Evolutionary conservation across 1,284 basidiomycete species (phyloP), one percentile per base, ranked within the genome.

Genomic region (Exobasidium cylindrosporum): DNA sequence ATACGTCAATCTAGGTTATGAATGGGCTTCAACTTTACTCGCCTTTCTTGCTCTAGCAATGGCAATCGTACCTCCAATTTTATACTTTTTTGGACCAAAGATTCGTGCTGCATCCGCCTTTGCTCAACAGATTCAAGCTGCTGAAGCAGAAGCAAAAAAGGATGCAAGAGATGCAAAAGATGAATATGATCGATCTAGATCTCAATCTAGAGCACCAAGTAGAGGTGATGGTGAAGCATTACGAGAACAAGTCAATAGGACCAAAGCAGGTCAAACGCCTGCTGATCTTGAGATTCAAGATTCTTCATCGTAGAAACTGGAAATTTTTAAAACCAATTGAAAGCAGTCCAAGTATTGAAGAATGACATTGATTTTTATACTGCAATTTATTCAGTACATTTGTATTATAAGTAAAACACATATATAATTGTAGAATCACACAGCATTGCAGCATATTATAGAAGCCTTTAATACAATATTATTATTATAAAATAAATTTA

Each of bases 11-110:
- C 17, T 63, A 44, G 61, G 56, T 14, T 54, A 53, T 46, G 47
- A 63, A 32, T 65, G 61, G 63, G 69, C 64, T 29, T 66, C 63
- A 6, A 66, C 74, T 17, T 61, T 72, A 13, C 62, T 73, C 11
- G 73, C 64, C 4, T 70, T 73, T 43, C 57, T 73, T 29, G 73
- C 66, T 10, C 57, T 72, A 3, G 61, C 64, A n/a, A 61, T 75
- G 3, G 67, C 73, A 14, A 30, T 64, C 21, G 64, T 75, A 30
- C 73, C 73, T 17, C 56, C 68, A 46, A 52, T 72, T 11, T 64
- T 75, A 24, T 70, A 67, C 68, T 62, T 64, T 29, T 68, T 65
- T 45, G 73, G 73, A 6, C 73, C 71, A 0, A 60, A 49, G 11
- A 72, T 75, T 35, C 58, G 73, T 7, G 63, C 60, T 23, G 56